Percentiles rank a stretch among this genome's conserved stretches.
Evolutionary conservation across 2,329 filamentous ascomycete species (phyloP).

Genomic region (Nothopassalora personata): DNA sequence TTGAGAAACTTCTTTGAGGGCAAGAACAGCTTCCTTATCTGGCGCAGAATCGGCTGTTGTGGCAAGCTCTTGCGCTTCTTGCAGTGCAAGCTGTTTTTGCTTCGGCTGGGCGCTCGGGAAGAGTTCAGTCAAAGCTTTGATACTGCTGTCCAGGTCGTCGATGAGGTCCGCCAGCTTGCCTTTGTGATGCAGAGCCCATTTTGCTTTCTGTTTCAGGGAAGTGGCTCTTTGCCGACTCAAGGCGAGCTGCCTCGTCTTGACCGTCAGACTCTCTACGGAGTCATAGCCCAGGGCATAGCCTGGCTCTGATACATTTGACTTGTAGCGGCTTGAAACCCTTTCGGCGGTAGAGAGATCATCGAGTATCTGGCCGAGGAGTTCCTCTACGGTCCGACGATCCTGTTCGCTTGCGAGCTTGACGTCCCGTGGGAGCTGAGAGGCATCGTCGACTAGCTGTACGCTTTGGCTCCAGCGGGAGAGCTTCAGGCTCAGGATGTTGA

Average conservation of each 20-base stretch:
- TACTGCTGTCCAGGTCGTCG: not conserved
- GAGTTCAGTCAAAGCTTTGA: conserved; percentile 1
- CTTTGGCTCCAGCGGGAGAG: conserved; percentile 13
- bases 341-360: conserved; percentile 2
- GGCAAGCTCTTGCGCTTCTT: not conserved
- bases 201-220: not conserved
- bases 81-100: not conserved
- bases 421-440: not conserved
- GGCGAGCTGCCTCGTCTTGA: not conserved
- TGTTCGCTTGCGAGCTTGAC: not conserved
- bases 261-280: not conserved
- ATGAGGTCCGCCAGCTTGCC: conserved; percentile 4
- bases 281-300: not conserved
- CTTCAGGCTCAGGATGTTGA: conserved; percentile 8
- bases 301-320: not conserved
- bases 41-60: not conserved
- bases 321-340: not conserved
- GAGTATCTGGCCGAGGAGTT: conserved; percentile 7
- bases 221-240: not conserved
- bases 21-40: not conserved
- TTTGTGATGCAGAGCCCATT: conserved; percentile 15
- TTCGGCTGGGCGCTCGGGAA: conserved; percentile 1
- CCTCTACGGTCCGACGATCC: not conserved
- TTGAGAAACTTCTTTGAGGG: conserved; percentile 1
- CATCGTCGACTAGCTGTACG: conserved; percentile 1